Evolutionary conservation across 2,329 filamentous ascomycete genomes (phyloP), one percentile per base, ranked within the genome.

Genomic region (Epichloe bromicola): DNA sequence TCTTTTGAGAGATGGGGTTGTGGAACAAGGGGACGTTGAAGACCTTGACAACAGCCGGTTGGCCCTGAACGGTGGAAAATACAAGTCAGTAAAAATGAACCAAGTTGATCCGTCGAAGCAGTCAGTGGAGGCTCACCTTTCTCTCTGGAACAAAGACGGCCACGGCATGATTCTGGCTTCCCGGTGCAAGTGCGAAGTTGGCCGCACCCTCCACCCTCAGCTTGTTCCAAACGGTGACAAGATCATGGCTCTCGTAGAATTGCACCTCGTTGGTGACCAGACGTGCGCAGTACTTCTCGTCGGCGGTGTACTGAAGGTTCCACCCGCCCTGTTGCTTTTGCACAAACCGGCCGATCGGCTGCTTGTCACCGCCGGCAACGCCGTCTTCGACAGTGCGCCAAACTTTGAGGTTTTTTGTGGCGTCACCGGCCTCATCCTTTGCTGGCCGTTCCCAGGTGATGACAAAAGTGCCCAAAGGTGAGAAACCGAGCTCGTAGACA

Each of bases 241-340:
- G 75, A 65, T 97, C 84, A 58, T 85, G 78, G 66, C 88, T 93
- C 70, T 95, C 80, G 74, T 91, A 97, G 69, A 98, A 95, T 63
- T 97, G 93, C 51, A 98, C 87, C 74, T 97, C 90, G 67, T 98
- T 98, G 68, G 88, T 96, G 61, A 97, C 91, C 56, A 84, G 78
- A 59, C 93, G 88, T 58, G 91, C 93, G 67, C 91, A 97, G 68
- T 88, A 91, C 66, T 83, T 80, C 76, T 98, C 93, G 65, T 98
- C 93, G 53, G 81, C 79, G 33, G 90, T 95, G 70, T 97, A 98
- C 71, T 97, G 91, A 64, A 98, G 75, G 66, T 96, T 97, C 91
- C 91, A 97, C 63, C 90, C 88, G 44, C 86, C 88, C 74, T 95
- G 88, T 57, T 83, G 86, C 76, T 96, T 96, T 70, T 98, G 93